phyloP scores from a whole-genome alignment of 176 grass and related monocot species.

The Metroxylon sagu region DNA sequence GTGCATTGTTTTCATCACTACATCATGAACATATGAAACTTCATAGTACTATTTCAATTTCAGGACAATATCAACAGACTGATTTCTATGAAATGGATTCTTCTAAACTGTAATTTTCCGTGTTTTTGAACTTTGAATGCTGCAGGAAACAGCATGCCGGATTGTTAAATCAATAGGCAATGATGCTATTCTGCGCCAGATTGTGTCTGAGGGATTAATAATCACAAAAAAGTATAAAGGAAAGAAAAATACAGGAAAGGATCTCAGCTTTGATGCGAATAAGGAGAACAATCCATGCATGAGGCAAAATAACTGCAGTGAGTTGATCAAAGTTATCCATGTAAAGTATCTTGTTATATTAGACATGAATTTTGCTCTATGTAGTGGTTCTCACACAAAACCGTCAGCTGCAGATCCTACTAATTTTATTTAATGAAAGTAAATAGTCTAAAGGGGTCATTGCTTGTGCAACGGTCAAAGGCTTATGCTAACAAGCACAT shows the following conservation, averaged over 20 bases:
- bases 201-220: constrained; percentile 54
- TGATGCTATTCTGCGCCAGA: constrained; percentile 62
- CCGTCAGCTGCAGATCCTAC: too few species aligned
- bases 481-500: too few species aligned
- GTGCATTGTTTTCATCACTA: too few species aligned
- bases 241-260: constrained; percentile 27
- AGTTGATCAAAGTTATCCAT: constrained; percentile 13
- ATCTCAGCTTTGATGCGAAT: constrained; percentile 6
- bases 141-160: constrained; percentile 78
- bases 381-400: too few species aligned
- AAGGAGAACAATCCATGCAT: constrained; percentile 33
- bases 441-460: too few species aligned
- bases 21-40: too few species aligned
- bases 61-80: too few species aligned
- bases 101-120: background rate
- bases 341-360: too few species aligned
- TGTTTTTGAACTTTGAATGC: constrained; percentile 15
- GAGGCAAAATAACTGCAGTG: constrained; percentile 30
- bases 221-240: constrained; percentile 54
- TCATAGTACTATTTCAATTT: too few species aligned
- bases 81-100: background rate
- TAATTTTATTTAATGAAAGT: too few species aligned
- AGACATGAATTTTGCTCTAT: too few species aligned
- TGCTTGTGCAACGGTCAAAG: too few species aligned
- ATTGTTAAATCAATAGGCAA: constrained; percentile 84